Conservation (phyloP, 163 green algal species). For the Scenedesmus sp. region DNA sequence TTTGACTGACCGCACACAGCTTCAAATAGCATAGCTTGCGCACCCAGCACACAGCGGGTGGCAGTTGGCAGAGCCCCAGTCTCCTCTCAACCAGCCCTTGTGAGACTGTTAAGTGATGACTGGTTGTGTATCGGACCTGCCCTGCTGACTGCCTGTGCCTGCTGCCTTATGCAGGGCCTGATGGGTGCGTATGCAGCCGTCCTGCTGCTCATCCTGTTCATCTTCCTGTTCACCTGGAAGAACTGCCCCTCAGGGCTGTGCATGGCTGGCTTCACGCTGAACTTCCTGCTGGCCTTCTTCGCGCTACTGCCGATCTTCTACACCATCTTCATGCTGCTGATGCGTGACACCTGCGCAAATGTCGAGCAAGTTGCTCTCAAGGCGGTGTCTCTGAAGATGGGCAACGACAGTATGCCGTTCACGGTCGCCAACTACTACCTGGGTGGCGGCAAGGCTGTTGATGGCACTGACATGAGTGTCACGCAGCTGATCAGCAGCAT, state of each 20-base stretch:
- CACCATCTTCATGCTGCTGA: constrained; percentile 35
- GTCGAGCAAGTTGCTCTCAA: constrained; percentile 7
- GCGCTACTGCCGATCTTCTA: constrained; percentile 36
- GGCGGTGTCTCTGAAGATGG: not conserved
- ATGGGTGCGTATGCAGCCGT: constrained; percentile 12
- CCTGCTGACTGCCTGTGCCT: not conserved
- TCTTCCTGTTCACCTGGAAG: constrained; percentile 8
- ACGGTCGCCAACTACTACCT: constrained; percentile 37
- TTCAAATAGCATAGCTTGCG: too few species aligned
- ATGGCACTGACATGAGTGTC: not conserved
- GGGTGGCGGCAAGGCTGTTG: not conserved
- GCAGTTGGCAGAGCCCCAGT: too few species aligned
- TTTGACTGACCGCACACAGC: not conserved
- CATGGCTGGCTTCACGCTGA: constrained; percentile 28
- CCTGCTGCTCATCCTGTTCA: constrained; percentile 28
- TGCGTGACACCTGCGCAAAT: constrained; percentile 50
- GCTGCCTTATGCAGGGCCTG: constrained; percentile 33
- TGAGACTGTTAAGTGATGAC: too few species aligned
- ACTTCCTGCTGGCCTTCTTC: constrained; percentile 41
- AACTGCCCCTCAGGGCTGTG: constrained; percentile 42
- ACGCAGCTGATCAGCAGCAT: not conserved
- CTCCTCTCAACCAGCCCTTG: too few species aligned
- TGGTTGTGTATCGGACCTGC: not conserved
- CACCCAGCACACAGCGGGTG: too few species aligned
- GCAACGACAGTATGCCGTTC: not conserved